Percentiles rank a stretch among this genome's conserved stretches.
Evolutionary conservation across 768 basidiomycete species (phyloP).

Genomic region (Royoungia palumana): DNA sequence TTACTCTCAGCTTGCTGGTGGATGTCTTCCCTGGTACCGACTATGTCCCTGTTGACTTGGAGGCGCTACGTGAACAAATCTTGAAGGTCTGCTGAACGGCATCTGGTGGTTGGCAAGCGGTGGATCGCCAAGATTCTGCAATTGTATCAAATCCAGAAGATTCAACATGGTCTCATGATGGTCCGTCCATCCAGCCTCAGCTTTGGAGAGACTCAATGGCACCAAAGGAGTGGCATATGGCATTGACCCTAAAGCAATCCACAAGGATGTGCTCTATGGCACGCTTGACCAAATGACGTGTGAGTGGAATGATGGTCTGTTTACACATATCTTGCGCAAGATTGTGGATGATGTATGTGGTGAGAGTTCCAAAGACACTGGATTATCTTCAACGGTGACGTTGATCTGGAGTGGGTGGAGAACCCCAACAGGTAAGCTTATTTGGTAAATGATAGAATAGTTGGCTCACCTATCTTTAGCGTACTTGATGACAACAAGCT

Average conservation of each 20-base stretch:
- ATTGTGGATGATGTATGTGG: conserved; percentile 99
- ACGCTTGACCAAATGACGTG: conserved; percentile 95
- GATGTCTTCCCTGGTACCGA: conserved; percentile 98
- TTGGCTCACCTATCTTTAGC: conserved; percentile 42
- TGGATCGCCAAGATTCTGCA: conserved; percentile 97
- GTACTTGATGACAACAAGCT: conserved; percentile 99
- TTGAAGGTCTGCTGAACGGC: conserved; percentile 78
- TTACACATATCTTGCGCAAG: conserved; percentile 95
- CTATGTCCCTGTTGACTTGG: conserved; percentile 85
- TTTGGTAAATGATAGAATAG: neutral
- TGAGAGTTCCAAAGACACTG: conserved; percentile 95
- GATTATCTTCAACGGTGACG: conserved; percentile 99
- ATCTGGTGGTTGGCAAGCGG: conserved; percentile 79
- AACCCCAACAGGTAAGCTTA: conserved; percentile 90
- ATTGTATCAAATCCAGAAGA: conserved; percentile 98
- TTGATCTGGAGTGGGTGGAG: conserved; percentile 99
- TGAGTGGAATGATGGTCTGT: conserved; percentile 98
- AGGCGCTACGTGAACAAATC: conserved; percentile 82
- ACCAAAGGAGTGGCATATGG: conserved; percentile 92
- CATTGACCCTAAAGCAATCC: conserved; percentile 98
- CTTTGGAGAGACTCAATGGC: conserved; percentile 88
- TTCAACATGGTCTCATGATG: conserved; percentile 99
- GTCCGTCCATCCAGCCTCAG: conserved; percentile 95
- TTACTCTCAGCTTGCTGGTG: conserved; percentile 69
- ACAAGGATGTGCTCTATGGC: conserved; percentile 97